Conservation (phyloP, 495 filamentous ascomycete species). For the Penicillium ucsense region DNA sequence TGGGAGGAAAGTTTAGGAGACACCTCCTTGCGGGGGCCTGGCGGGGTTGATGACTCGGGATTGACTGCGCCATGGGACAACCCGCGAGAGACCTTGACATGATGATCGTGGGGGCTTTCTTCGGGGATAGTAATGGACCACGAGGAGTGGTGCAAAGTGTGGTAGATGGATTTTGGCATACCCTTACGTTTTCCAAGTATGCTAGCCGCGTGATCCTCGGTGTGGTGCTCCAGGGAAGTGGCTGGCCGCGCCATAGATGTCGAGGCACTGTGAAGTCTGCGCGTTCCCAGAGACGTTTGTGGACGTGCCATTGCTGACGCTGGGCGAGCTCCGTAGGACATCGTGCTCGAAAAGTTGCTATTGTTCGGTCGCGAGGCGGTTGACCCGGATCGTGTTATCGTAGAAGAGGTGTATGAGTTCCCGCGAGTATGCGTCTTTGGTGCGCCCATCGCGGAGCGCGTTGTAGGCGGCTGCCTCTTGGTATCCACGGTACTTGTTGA, state of each 20-base stretch:
- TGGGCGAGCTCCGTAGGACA: slow-evolving; percentile 44
- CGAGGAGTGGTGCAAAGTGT: slow-evolving; percentile 12
- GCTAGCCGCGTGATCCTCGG: slow-evolving; percentile 32
- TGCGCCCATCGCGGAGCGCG: slow-evolving; percentile 22
- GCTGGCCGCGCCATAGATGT: slow-evolving; percentile 44
- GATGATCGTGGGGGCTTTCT: not conserved
- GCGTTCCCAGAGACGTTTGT: slow-evolving; percentile 36
- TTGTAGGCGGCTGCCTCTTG: slow-evolving; percentile 26
- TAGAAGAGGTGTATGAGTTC: slow-evolving; percentile 35
- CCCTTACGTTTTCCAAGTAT: slow-evolving; percentile 56
- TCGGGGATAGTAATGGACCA: slow-evolving; percentile 14
- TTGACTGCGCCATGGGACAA: not conserved
- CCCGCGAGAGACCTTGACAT: not conserved
- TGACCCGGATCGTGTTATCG: slow-evolving; percentile 34
- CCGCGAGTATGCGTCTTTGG: slow-evolving; percentile 30
- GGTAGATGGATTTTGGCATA: slow-evolving; percentile 41
- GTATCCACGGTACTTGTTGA: slow-evolving; percentile 37
- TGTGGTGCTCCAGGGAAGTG: slow-evolving; percentile 50
- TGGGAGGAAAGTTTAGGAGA: too few species aligned
- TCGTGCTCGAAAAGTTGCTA: slow-evolving; percentile 44
- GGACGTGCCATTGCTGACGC: slow-evolving; percentile 35
- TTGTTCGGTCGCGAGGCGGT: slow-evolving; percentile 40
- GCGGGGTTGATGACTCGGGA: not conserved
- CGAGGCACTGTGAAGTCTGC: slow-evolving; percentile 33
- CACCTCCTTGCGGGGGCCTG: not conserved